These are phyloP conservation scores for Lentinula boryana DNA, from an alignment of 768 basidiomycete genomes.

Conservation along the genomic window DNA sequence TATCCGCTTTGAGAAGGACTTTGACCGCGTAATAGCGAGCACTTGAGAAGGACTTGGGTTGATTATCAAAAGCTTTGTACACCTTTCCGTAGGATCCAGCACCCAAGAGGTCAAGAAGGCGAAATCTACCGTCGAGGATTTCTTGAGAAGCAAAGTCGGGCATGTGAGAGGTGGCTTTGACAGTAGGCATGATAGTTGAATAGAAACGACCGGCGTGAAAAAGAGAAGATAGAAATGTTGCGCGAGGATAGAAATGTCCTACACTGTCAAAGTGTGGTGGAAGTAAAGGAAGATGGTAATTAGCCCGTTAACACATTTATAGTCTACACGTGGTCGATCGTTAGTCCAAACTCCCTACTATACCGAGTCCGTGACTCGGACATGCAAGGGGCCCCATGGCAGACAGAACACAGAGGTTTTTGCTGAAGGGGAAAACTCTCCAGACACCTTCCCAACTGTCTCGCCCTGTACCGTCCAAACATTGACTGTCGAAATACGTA, in stretches of 20 bases:
- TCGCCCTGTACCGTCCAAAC: too few relatives aligned
- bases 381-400: too few relatives aligned
- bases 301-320: background rate
- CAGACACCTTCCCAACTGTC: too few relatives aligned
- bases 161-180: background rate
- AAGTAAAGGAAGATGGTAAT: background rate
- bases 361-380: too few relatives aligned
- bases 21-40: slow-evolving; percentile 64
- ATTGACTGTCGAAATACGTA: too few relatives aligned
- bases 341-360: background rate
- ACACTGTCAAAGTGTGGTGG: slow-evolving; percentile 5
- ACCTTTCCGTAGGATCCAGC: slow-evolving; percentile 74
- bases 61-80: slow-evolving; percentile 59
- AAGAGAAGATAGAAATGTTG: background rate
- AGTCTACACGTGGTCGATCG: background rate
- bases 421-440: too few relatives aligned
- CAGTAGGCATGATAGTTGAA: background rate
- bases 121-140: slow-evolving; percentile 42
- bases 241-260: background rate
- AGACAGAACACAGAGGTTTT: too few relatives aligned
- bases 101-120: slow-evolving; percentile 57
- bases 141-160: slow-evolving; percentile 3
- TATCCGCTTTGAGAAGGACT: slow-evolving; percentile 55
- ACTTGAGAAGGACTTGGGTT: slow-evolving; percentile 18
- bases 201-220: background rate